A percentile compares a stretch with the other conserved stretches of the same genome.
phyloP scores from a whole-genome alignment of 1,284 basidiomycete genomes.

The Spongispora temasekensis region DNA sequence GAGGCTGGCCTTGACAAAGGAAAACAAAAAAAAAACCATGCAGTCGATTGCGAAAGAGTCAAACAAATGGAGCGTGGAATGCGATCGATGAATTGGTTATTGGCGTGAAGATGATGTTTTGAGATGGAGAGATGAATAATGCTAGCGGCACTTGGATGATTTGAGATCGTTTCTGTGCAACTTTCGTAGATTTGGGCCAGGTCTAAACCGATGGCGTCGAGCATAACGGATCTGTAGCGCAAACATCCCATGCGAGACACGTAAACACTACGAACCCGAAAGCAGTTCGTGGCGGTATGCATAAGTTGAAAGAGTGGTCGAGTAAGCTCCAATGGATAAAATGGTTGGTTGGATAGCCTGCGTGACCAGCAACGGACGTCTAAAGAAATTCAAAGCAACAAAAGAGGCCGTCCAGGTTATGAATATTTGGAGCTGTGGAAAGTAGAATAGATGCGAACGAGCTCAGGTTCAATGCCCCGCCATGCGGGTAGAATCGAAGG shows the following conservation, averaged over 20 bases:
- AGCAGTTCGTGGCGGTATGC: slow-evolving; percentile 11
- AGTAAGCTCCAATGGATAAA: slow-evolving; percentile 9
- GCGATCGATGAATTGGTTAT: slow-evolving; percentile 23
- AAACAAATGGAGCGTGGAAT: slow-evolving; percentile 36
- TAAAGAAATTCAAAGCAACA: slow-evolving; percentile 11
- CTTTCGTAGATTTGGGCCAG: slow-evolving; percentile 12
- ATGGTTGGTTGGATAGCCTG: slow-evolving; percentile 8
- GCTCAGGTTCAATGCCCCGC: slow-evolving; percentile 24
- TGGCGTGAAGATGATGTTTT: slow-evolving; percentile 21
- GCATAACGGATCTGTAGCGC: slow-evolving; percentile 16
- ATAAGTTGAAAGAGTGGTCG: slow-evolving; percentile 10
- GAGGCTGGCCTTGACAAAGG: slow-evolving; percentile 12
- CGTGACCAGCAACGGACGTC: slow-evolving; percentile 8
- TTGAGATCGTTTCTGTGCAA: slow-evolving; percentile 9
- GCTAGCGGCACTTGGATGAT: slow-evolving; percentile 17
- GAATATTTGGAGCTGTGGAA: slow-evolving; percentile 8
- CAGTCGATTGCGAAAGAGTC: slow-evolving; percentile 26
- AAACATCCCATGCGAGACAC: slow-evolving; percentile 15
- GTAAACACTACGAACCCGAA: slow-evolving; percentile 9
- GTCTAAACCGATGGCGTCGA: slow-evolving; percentile 11
- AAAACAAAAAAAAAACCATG: slow-evolving; percentile 14
- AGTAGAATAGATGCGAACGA: not conserved
- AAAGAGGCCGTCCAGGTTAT: slow-evolving; percentile 1
- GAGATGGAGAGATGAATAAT: slow-evolving; percentile 20
- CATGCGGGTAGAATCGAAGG: slow-evolving; percentile 60